Evolutionary conservation across 2,329 filamentous ascomycete species (phyloP).

Genomic region (Chrysoporthe deuterocubensis): DNA sequence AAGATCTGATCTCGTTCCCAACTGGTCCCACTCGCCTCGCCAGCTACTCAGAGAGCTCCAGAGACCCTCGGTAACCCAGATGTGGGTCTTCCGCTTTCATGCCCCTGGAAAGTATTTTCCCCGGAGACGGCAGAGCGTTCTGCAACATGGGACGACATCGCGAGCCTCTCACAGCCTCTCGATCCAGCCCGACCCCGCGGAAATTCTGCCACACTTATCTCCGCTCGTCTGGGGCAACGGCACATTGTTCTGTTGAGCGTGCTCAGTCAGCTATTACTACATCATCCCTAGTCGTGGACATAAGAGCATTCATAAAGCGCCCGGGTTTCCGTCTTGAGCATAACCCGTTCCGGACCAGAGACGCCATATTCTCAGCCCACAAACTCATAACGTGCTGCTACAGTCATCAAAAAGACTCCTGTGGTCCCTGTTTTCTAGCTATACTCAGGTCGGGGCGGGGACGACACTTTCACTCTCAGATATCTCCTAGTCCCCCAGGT

Average conservation of each 20-base stretch:
- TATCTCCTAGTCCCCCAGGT: not conserved
- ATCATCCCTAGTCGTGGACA: not conserved
- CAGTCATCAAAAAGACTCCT: not conserved
- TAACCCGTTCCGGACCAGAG: no score
- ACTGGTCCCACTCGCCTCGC: not conserved
- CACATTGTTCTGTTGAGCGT: not conserved
- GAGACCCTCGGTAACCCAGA: not conserved
- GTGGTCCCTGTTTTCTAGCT: not conserved
- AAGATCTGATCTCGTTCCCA: not conserved
- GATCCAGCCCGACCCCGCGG: not conserved
- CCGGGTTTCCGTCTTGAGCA: not conserved
- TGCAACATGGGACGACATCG: not conserved
- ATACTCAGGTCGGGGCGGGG: not conserved
- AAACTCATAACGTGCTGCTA: not conserved
- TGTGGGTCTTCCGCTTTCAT: not conserved
- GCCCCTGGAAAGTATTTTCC: constrained; percentile 2
- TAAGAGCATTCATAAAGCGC: not conserved
- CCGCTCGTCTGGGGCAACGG: not conserved
- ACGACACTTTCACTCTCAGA: not conserved
- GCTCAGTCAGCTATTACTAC: not conserved
- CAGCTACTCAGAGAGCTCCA: not conserved
- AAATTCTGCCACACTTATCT: not conserved
- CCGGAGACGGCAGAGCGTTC: constrained; percentile 7
- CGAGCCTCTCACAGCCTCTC: not conserved
- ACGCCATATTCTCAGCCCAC: not conserved